Base-by-base conservation (phyloP, 306 rosid genomes). In the Cyclanthera cordifolia region DNA sequence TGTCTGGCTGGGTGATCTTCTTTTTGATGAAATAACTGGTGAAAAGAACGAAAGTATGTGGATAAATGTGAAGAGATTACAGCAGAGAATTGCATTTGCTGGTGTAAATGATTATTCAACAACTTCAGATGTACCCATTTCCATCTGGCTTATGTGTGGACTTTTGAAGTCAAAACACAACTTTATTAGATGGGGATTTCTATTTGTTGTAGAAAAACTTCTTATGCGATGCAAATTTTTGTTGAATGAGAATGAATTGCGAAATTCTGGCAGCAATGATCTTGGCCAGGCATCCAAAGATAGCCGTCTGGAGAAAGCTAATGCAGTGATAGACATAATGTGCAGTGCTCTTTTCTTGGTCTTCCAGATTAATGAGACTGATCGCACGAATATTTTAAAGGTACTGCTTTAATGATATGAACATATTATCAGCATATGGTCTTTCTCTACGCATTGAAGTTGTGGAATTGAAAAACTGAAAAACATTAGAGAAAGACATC, bases 1-100 rank as follows among this genome's bases (percentile, higher is more conserved):
- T 73, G 79, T 85, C 78, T 94, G 99, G 99, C 85, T 94, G 73
- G 89, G 96, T 1, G 99, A 94, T 79, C 85, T 94, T 80, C 99
- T 94, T 74, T 85, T 86, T 82, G 85, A 89, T 70, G 99, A 94
- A 81, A 88, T 94, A 72, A 86, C 87, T 69, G 87, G 81, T 61
- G 91, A 84, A 76, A 80, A 80, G 55, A 81, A 81, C 67, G 88
- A 80, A 60, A 72, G 83, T 67, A 81, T 94, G 72, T 94, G 85
- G 95, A 81, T 84, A n/a, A 90, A 85, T 76, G 84, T 94, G 71
- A 79, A 80, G 81, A 77, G 45, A 65, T 87, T 94, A 71, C 95
- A 81, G 86, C 81, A 87, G 82, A 82, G 85, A 76, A 83, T 94
- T 71, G 59, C 82, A 53, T 73, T 39, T 49, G 91, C 95, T 57